These are phyloP conservation scores for Amyloporia xantha DNA, from an alignment of 768 basidiomycete species.

Conservation along the genomic window DNA sequence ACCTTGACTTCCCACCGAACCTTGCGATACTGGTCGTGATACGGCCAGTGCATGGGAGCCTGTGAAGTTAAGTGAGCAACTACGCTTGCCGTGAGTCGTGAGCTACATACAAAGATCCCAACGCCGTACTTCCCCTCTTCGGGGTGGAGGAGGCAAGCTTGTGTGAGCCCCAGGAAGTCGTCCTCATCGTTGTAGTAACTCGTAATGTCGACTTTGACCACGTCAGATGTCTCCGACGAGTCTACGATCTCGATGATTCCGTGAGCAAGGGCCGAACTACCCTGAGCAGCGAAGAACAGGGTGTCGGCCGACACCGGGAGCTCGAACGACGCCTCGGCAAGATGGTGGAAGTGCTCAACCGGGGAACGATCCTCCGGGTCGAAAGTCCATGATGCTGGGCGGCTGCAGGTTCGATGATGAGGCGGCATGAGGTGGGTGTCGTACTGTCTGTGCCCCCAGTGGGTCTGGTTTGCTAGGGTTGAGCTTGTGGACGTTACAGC, in stretches of 20 bases:
- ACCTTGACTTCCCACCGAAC: constrained; percentile 23
- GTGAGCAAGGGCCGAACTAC: not conserved
- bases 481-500: too few relatives aligned
- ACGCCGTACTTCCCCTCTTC: constrained; percentile 18
- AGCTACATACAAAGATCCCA: constrained; percentile 24
- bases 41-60: constrained; percentile 6
- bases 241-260: constrained; percentile 13
- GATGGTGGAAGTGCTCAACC: not conserved
- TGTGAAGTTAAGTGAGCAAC: constrained; percentile 2
- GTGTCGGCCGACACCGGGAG: constrained; percentile 9
- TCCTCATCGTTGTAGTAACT: constrained; percentile 11
- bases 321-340: constrained; percentile 8
- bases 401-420: constrained; percentile 1
- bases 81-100: not conserved
- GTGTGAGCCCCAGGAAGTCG: constrained; percentile 8
- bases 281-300: not conserved
- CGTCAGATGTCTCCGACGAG: constrained; percentile 5
- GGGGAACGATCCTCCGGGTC: not conserved
- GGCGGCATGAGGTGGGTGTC: too few relatives aligned
- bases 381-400: constrained; percentile 6
- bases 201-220: constrained; percentile 16
- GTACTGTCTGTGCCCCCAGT: too few relatives aligned
- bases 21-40: not conserved
- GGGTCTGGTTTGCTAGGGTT: too few relatives aligned
- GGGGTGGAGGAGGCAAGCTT: constrained; percentile 18